Evolutionary conservation across 768 basidiomycete genomes (phyloP).

Genomic region (Hypsizygus marmoreus): DNA sequence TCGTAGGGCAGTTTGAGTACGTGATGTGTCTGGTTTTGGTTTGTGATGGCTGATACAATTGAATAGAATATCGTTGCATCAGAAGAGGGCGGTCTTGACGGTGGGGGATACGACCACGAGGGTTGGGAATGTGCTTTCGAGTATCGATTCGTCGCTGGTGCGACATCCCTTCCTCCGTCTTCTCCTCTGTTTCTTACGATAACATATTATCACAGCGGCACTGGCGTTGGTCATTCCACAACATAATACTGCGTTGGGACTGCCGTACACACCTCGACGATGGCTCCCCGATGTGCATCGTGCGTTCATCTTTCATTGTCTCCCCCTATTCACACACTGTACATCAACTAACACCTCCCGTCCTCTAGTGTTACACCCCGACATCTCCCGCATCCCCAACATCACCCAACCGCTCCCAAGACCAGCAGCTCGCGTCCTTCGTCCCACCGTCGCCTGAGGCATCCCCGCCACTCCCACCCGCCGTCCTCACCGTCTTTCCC

Average conservation of each 20-base stretch:
- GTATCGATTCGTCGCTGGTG: conserved; percentile 33
- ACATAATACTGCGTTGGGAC: conserved; percentile 46
- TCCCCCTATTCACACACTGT: conserved; percentile 8
- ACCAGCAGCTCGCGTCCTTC: conserved; percentile 43
- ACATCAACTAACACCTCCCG: not conserved
- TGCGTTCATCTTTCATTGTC: conserved; percentile 22
- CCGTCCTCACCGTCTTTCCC: conserved; percentile 46
- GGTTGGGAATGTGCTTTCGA: conserved; percentile 38
- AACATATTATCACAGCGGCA: conserved; percentile 28
- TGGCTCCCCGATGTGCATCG: conserved; percentile 50
- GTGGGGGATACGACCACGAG: conserved; percentile 42
- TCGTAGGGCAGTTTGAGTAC: conserved; percentile 41
- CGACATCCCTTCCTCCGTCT: conserved; percentile 6
- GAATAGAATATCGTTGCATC: conserved; percentile 40
- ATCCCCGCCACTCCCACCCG: conserved; percentile 47
- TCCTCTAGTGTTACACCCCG: conserved; percentile 31
- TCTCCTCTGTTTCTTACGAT: not conserved
- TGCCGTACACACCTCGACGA: conserved; percentile 45
- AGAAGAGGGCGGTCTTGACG: conserved; percentile 41
- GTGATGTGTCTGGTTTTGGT: conserved; percentile 7
- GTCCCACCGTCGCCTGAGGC: conserved; percentile 48
- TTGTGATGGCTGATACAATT: not conserved
- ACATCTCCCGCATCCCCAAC: conserved; percentile 21
- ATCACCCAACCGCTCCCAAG: not conserved
- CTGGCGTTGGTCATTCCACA: conserved; percentile 41